phyloP scores from a whole-genome alignment of 1,139 yeast genomes.

The Meyerozyma guilliermondii region DNA sequence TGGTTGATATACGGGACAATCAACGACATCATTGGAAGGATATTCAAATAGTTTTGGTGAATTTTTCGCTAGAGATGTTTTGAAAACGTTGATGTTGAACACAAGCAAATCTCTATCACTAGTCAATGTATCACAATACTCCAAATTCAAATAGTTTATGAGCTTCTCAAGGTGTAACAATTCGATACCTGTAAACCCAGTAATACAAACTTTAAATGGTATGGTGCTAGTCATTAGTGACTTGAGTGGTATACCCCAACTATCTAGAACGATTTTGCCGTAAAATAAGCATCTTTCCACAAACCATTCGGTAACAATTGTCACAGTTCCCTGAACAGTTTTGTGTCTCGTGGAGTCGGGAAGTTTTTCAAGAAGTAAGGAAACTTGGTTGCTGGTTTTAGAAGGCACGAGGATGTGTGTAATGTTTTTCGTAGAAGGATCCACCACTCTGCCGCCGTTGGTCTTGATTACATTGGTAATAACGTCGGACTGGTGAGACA shows the following conservation, averaged over 20 bases:
- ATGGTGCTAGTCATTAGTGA: slow-evolving; percentile 29
- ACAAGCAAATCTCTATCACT: slow-evolving; percentile 58
- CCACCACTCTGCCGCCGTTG: slow-evolving; percentile 37
- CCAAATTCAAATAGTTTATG: slow-evolving; percentile 47
- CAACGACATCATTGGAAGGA: slow-evolving; percentile 27
- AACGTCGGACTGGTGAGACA: slow-evolving; percentile 23
- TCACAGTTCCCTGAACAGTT: slow-evolving; percentile 20
- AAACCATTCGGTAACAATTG: slow-evolving; percentile 74
- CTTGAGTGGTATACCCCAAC: slow-evolving; percentile 68
- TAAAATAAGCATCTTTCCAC: slow-evolving; percentile 74
- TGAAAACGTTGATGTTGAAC: slow-evolving; percentile 53
- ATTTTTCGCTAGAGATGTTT: slow-evolving; percentile 24
- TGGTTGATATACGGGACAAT: slow-evolving; percentile 31
- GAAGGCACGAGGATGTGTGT: slow-evolving; percentile 42
- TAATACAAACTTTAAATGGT: slow-evolving; percentile 51
- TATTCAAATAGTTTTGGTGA: slow-evolving; percentile 38
- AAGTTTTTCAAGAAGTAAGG: slow-evolving; percentile 20
- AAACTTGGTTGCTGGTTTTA: slow-evolving; percentile 23
- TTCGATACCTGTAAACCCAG: slow-evolving; percentile 86
- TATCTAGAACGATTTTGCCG: slow-evolving; percentile 47
- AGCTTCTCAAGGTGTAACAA: slow-evolving; percentile 68
- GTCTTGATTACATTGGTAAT: slow-evolving; percentile 32
- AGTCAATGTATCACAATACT: slow-evolving; percentile 47
- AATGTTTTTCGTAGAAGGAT: slow-evolving; percentile 8
- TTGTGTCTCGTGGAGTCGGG: slow-evolving; percentile 17